phyloP scores from a whole-genome alignment of 805 yeast genomes.

The Candida schatavii region DNA sequence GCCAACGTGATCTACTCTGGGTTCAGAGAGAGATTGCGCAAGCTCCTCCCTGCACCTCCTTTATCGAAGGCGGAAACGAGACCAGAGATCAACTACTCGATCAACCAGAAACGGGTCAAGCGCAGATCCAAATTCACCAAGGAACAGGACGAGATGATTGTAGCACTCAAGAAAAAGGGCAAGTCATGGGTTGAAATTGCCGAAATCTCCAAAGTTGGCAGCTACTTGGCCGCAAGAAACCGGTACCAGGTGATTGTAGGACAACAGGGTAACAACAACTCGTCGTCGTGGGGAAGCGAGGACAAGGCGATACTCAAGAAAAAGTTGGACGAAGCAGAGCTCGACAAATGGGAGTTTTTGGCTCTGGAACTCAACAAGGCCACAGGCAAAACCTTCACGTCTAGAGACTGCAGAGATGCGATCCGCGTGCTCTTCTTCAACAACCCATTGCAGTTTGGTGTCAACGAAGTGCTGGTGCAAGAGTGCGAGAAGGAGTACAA shows the following conservation, averaged over 20 bases:
- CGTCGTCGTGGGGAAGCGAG: slow-evolving; percentile 57
- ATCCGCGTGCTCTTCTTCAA: slow-evolving; percentile 51
- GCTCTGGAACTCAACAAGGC: slow-evolving; percentile 57
- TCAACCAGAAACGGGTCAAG: slow-evolving; percentile 48
- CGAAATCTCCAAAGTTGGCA: slow-evolving; percentile 57
- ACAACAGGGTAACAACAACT: slow-evolving; percentile 72
- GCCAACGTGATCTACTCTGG: slow-evolving; percentile 16
- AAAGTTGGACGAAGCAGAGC: slow-evolving; percentile 65
- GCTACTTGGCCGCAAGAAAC: slow-evolving; percentile 71
- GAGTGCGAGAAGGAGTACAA: slow-evolving; percentile 38
- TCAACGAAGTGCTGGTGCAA: slow-evolving; percentile 43
- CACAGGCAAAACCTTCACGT: slow-evolving; percentile 50
- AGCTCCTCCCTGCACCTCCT: slow-evolving; percentile 48
- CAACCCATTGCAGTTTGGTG: slow-evolving; percentile 57
- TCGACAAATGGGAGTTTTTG: slow-evolving; percentile 67
- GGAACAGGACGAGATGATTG: slow-evolving; percentile 66
- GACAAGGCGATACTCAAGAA: slow-evolving; percentile 51
- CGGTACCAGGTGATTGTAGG: slow-evolving; percentile 79
- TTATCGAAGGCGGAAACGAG: slow-evolving; percentile 39
- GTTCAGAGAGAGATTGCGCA: slow-evolving; percentile 26
- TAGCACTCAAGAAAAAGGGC: slow-evolving; percentile 59
- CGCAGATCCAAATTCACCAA: slow-evolving; percentile 67
- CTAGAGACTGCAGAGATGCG: slow-evolving; percentile 54
- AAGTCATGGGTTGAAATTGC: slow-evolving; percentile 76
- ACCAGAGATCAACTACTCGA: slow-evolving; percentile 40